Conservation (phyloP, 2,329 filamentous ascomycete genomes). For the Stromatinia cepivora region DNA sequence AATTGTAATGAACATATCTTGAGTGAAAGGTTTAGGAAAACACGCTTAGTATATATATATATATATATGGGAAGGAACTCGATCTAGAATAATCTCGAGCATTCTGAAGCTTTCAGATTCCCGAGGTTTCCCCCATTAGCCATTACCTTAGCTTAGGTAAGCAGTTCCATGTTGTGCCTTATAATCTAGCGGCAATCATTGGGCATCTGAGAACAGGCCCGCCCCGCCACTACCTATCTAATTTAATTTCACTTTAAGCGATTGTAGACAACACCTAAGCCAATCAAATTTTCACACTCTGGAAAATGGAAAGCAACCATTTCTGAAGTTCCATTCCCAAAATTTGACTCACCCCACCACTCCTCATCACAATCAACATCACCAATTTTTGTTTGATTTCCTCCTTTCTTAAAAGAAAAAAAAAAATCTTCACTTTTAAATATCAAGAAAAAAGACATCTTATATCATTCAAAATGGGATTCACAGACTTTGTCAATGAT, state of each 20-base stretch:
- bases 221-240: background rate
- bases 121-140: background rate
- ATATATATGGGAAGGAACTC: background rate
- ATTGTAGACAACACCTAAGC: slow-evolving; percentile 8
- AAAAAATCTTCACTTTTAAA: slow-evolving; percentile 18
- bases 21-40: background rate
- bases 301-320: background rate
- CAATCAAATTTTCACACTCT: slow-evolving; percentile 24
- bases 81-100: slow-evolving; percentile 24
- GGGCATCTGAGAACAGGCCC: slow-evolving; percentile 8
- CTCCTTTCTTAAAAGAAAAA: slow-evolving; percentile 5
- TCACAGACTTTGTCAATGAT: slow-evolving; percentile 66
- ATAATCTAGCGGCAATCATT: background rate
- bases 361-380: slow-evolving; percentile 16
- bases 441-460: slow-evolving; percentile 18
- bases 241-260: slow-evolving; percentile 20
- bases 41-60: slow-evolving; percentile 2
- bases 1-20: background rate
- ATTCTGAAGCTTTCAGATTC: slow-evolving; percentile 3
- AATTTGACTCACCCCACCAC: slow-evolving; percentile 23
- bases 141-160: background rate
- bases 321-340: slow-evolving; percentile 20
- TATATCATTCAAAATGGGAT: slow-evolving; percentile 56
- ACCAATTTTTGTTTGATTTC: slow-evolving; percentile 19
- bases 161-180: background rate